Base-by-base conservation (phyloP, 2,329 filamentous ascomycete species). In the Leptodontidium sp. region DNA sequence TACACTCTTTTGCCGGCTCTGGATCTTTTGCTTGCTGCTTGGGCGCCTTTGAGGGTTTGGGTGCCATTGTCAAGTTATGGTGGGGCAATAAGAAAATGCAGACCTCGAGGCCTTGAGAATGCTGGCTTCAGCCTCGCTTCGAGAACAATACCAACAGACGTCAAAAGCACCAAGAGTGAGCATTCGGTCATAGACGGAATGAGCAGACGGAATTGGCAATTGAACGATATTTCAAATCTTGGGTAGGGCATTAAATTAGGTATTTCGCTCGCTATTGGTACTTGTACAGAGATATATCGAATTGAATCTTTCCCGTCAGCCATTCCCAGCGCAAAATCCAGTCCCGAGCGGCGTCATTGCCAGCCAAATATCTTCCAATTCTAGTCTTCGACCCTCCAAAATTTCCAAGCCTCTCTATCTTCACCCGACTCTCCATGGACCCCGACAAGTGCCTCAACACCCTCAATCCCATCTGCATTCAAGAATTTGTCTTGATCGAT, bases 401-500 rank as follows among this genome's bases (percentile, higher is more conserved):
- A 96, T 78, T 94, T 94, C 93, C 93, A 96, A 2, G 92, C 92
- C 75, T 93, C 90, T 70, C 91, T 83, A 77, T 91, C 90, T 24
- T 65, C 50, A 58, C 91, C 90, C 0, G 83, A 85, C 29, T 87
- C 85, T 3, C 89, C 89, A 66, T 87, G 86, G 1, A 97, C 93
- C 17, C 95, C 94, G 0, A 98, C 95, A 50, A 99, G 83, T 75
- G 87, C 86, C 80, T 98, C 95, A 24, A 99, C 92, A 0, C 93
- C 96, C 65, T 94, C 91, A 47, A 90, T 91, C 0, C 93, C 94
- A 64, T 93, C 88, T 0, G 93, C 96, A 66, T 90, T 92, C 65
- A 98, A 84, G 78, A 99, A 93, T 76, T 91, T 91, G 68, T 98
- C 93, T 76, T 95, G 86, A 75, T 97, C 93, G 76, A 99, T 98